Evolutionary conservation across 768 basidiomycete genomes (phyloP).

Genomic region (Panaeolus papilionaceus): DNA sequence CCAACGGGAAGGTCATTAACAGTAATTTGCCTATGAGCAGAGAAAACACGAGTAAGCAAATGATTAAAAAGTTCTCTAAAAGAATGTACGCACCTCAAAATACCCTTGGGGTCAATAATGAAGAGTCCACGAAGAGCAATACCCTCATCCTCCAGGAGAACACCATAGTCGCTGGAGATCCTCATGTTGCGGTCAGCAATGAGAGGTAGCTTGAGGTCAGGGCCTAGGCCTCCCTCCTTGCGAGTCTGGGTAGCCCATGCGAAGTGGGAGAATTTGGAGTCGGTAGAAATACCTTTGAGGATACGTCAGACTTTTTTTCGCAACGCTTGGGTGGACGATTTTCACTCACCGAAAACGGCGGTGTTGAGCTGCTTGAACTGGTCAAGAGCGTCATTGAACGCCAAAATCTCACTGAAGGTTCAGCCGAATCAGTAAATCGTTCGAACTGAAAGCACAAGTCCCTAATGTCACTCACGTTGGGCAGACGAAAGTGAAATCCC

Average conservation of each 20-base stretch:
- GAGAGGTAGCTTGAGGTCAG: conserved; percentile 84
- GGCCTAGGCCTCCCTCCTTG: conserved; percentile 89
- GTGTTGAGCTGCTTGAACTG: conserved; percentile 78
- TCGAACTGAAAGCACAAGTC: neutral
- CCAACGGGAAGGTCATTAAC: conserved; percentile 94
- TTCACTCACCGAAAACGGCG: conserved; percentile 70
- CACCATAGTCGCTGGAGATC: conserved; percentile 86
- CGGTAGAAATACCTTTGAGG: conserved; percentile 68
- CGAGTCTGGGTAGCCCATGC: conserved; percentile 86
- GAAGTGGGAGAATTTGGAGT: conserved; percentile 88
- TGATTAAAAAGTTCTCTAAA: neutral
- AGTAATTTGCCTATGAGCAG: conserved; percentile 69
- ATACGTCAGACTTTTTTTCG: conserved; percentile 3
- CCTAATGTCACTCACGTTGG: conserved; percentile 60
- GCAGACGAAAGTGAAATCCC: conserved; percentile 90
- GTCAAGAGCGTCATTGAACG: conserved; percentile 88
- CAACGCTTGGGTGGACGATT: neutral
- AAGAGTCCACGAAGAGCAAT: conserved; percentile 88
- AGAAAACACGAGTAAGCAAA: conserved; percentile 1
- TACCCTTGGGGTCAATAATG: conserved; percentile 86
- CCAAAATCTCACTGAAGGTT: conserved; percentile 74
- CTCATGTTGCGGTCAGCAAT: conserved; percentile 81
- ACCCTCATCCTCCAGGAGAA: conserved; percentile 87
- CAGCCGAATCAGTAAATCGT: neutral
- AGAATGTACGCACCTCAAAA: conserved; percentile 55